Evolutionary conservation across 371 early-diverging fungal genomes (phyloP).

Genomic region (Mucor sp.): DNA sequence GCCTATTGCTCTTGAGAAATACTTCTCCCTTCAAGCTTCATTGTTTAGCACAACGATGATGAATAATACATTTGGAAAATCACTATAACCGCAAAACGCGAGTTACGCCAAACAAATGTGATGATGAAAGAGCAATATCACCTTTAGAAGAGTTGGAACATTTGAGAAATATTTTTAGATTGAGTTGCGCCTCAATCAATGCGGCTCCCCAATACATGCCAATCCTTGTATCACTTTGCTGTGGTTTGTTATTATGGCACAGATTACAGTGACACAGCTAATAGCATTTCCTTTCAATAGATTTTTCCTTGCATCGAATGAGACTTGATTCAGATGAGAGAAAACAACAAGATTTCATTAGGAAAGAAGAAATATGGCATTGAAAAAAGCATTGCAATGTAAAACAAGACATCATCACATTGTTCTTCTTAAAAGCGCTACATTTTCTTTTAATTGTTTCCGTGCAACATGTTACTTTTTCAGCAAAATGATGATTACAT

Average conservation of each 20-base stretch:
- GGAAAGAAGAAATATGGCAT: background rate
- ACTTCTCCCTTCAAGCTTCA: too few relatives aligned
- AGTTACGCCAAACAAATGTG: background rate
- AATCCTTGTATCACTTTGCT: too few relatives aligned
- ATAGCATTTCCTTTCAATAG: background rate
- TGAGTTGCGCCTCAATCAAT: background rate
- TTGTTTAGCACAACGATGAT: too few relatives aligned
- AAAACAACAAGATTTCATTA: background rate
- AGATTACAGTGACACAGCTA: background rate
- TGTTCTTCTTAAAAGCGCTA: too few relatives aligned
- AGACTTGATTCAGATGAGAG: background rate
- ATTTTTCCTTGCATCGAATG: background rate
- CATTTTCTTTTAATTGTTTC: too few relatives aligned
- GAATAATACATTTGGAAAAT: background rate
- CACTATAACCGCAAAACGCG: background rate
- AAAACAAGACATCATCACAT: too few relatives aligned
- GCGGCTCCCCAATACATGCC: background rate
- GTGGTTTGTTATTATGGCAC: background rate
- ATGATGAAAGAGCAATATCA: background rate
- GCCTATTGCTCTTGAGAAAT: too few relatives aligned
- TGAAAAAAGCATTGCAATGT: too few relatives aligned
- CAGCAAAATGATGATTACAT: background rate
- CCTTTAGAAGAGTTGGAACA: background rate
- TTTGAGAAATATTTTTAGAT: background rate
- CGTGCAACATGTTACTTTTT: background rate